Evolutionary conservation across 805 yeast species (phyloP).

Genomic region (Saccharomycopsis selenospora): DNA sequence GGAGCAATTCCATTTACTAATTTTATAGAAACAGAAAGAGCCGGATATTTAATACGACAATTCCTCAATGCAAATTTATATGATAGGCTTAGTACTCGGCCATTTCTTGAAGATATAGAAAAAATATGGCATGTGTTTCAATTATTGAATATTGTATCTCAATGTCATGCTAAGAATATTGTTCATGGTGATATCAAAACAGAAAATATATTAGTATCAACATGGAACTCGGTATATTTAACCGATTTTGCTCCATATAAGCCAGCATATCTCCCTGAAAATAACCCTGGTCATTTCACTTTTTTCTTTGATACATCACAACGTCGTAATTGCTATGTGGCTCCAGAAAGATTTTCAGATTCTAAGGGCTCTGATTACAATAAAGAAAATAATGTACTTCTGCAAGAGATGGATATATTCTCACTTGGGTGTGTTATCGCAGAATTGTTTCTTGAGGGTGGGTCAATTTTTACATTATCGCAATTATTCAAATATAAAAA

Average conservation of each 20-base stretch:
- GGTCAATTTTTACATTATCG: slow-evolving; percentile 78
- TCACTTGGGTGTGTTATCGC: slow-evolving; percentile 84
- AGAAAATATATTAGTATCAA: slow-evolving; percentile 79
- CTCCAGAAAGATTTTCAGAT: slow-evolving; percentile 77
- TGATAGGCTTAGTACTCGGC: slow-evolving; percentile 80
- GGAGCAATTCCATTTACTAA: slow-evolving; percentile 67
- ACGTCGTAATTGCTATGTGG: slow-evolving; percentile 81
- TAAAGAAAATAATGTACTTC: slow-evolving; percentile 29
- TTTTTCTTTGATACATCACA: slow-evolving; percentile 89
- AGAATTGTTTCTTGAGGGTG: slow-evolving; percentile 80
- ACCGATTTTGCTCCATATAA: slow-evolving; percentile 82
- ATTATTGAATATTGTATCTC: slow-evolving; percentile 52
- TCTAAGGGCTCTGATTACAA: slow-evolving; percentile 16
- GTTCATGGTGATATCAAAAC: slow-evolving; percentile 89
- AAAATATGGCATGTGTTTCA: slow-evolving; percentile 83
- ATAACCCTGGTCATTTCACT: slow-evolving; percentile 85
- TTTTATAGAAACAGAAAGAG: slow-evolving; percentile 81
- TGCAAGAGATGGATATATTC: slow-evolving; percentile 73
- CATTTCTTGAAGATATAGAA: slow-evolving; percentile 75
- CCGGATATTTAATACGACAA: slow-evolving; percentile 85
- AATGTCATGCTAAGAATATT: slow-evolving; percentile 54
- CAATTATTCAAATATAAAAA: slow-evolving; percentile 78
- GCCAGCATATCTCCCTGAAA: slow-evolving; percentile 82
- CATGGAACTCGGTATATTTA: slow-evolving; percentile 81
- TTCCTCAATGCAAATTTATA: slow-evolving; percentile 72